A percentile compares a stretch with the other conserved stretches of the same genome.
Evolutionary conservation across 768 basidiomycete genomes (phyloP).

Genomic region (Boletus pseudo-olivaceus): DNA sequence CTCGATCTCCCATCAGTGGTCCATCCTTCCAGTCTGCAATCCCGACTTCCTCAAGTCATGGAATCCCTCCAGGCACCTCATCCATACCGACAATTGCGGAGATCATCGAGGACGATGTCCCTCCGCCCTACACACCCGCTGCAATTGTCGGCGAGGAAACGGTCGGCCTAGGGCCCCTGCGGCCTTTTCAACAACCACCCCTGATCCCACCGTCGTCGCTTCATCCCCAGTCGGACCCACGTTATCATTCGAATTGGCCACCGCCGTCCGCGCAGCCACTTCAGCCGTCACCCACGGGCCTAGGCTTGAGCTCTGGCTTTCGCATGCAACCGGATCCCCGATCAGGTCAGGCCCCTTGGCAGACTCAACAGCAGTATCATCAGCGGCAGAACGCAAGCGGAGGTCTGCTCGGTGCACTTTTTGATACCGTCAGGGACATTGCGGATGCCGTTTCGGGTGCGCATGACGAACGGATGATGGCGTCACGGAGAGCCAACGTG

Average conservation of each 20-base stretch:
- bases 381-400: constrained; percentile 17
- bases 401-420: constrained; percentile 25
- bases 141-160: constrained; percentile 62
- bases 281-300: background rate
- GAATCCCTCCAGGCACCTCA: background rate
- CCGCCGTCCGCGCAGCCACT: background rate
- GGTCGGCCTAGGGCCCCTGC: constrained; percentile 55
- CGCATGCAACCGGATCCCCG: constrained; percentile 15
- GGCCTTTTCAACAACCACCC: constrained; percentile 59
- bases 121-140: constrained; percentile 66
- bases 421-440: constrained; percentile 28
- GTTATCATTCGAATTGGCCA: background rate
- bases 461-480: constrained; percentile 17
- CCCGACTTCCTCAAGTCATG: background rate
- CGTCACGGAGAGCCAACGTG: constrained; percentile 13
- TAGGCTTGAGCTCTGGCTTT: constrained; percentile 1
- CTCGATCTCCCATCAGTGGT: background rate
- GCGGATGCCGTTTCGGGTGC: constrained; percentile 27
- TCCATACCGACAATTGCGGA: background rate
- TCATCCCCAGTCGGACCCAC: background rate
- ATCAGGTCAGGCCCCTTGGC: constrained; percentile 18
- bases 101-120: constrained; percentile 50
- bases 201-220: constrained; percentile 4
- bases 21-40: background rate
- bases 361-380: constrained; percentile 16